Evolutionary conservation across 2,329 filamentous ascomycete genomes (phyloP), one percentile per base, ranked within the genome.

Genomic region (Ceratocystiopsis sp.): DNA sequence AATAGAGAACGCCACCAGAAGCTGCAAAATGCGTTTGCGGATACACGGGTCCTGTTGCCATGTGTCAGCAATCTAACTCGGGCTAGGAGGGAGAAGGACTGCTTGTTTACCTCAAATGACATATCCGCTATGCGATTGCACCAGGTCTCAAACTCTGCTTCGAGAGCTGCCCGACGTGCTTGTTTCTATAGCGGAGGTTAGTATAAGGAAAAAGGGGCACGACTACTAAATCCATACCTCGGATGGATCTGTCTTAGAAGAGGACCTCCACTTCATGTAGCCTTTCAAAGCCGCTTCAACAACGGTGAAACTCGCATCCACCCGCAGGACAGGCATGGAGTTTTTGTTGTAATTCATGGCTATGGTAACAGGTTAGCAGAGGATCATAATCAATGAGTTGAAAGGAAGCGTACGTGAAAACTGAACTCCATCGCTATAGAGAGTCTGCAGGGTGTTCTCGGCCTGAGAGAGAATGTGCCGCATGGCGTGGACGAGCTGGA

Each of bases 251-350:
- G 25, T 47, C 43, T 9, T 35, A 43, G 38, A n/a, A 2, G 48
- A 45, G n/a, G 50, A 42, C 36, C 68, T 70, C 84, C 85, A 94
- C 56, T 84, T 87, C 50, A 78, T 74, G 51, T 87, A 94, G 1
- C 89, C 91, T 57, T 87, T 94, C 29, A 96, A 64, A 1, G 84
- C 81, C 21, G 86, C 80, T 56, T 95, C 84, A 3, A 95, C 80
- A 19, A 94, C 81, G 0, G 84, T 85, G 52, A 89, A 89, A 50
- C 94, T 82, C 0, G 86, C 82, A 57, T 98, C 91, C 2, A 93
- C 79, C 25, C 77, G 76, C 43, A 98, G 68, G 3, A 81, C 73
- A n/a, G 78, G 68, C 52, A 77, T 69, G 0, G 81, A 83, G 47
- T 74, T 73, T 54, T 84, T 87, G 34, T 73, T 70, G 54, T 81